Evolutionary conservation across 805 yeast species (phyloP).

Genomic region (Candida ortonii): DNA sequence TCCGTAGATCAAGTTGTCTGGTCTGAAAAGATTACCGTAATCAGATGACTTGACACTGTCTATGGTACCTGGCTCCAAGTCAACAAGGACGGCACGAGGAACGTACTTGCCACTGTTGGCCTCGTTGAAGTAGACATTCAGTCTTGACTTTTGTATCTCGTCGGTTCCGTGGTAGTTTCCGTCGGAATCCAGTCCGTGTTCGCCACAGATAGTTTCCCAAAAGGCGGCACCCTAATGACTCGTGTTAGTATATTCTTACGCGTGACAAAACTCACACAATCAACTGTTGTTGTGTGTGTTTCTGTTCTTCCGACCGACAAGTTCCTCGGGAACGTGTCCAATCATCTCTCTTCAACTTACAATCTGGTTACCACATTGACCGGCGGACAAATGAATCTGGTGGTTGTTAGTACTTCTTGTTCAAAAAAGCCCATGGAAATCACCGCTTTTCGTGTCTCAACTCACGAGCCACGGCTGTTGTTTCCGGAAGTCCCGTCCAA

Average conservation of each 20-base stretch:
- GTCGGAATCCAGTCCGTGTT: constrained; percentile 74
- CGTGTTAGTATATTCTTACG: constrained; percentile 13
- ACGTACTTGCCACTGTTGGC: constrained; percentile 86
- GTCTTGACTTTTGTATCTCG: constrained; percentile 47
- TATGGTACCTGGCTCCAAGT: constrained; percentile 92
- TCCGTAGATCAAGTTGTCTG: constrained; percentile 86
- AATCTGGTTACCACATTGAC: constrained; percentile 99
- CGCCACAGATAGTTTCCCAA: constrained; percentile 90
- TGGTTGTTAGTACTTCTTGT: constrained; percentile 12
- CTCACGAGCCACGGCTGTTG: too few species aligned
- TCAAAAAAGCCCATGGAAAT: too few species aligned
- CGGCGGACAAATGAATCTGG: constrained; percentile 91
- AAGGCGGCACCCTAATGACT: constrained; percentile 76
- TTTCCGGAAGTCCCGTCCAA: not conserved
- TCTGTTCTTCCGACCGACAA: not conserved
- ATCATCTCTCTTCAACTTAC: too few species aligned
- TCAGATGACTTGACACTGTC: constrained; percentile 77
- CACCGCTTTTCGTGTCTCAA: too few species aligned
- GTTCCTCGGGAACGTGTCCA: too few species aligned
- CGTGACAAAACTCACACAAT: not conserved
- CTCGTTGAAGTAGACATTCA: constrained; percentile 85
- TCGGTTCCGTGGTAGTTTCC: constrained; percentile 67
- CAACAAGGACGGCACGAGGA: constrained; percentile 90
- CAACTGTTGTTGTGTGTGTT: constrained; percentile 1
- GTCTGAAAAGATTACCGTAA: constrained; percentile 86